These are phyloP conservation scores for Epicoccum nigrum DNA, from an alignment of 2,329 filamentous ascomycete genomes.

Conservation along the genomic window DNA sequence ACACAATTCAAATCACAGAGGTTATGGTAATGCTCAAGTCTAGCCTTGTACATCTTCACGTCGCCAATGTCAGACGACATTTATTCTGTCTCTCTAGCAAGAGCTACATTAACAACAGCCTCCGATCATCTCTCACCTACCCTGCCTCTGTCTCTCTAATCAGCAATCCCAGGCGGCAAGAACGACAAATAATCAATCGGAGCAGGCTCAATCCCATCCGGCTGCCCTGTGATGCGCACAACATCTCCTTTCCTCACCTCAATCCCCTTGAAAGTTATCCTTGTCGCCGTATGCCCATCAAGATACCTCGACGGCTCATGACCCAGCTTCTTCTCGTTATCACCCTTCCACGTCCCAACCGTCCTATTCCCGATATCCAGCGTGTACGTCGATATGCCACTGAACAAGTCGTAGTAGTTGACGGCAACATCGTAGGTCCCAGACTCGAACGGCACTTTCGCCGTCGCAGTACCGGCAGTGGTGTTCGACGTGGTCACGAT, in stretches of 20 bases:
- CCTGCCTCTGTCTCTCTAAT: constrained; percentile 48
- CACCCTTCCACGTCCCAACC: constrained; percentile 65
- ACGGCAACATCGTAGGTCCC: constrained; percentile 69
- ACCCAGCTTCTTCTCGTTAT: constrained; percentile 65
- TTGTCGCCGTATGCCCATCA: constrained; percentile 69
- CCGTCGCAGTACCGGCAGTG: constrained; percentile 57
- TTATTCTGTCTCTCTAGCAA: too few relatives aligned
- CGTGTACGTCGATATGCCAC: constrained; percentile 63
- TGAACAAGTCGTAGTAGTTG: constrained; percentile 69
- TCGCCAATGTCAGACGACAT: too few relatives aligned
- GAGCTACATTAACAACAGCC: too few relatives aligned
- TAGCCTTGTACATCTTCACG: too few relatives aligned
- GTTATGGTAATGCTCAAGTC: too few relatives aligned
- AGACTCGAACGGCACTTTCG: constrained; percentile 55
- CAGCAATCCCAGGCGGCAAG: constrained; percentile 63
- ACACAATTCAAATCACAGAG: too few relatives aligned
- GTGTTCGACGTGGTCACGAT: constrained; percentile 63
- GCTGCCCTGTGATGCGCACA: constrained; percentile 62
- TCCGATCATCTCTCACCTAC: not conserved
- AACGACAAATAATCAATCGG: constrained; percentile 71
- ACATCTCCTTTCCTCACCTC: constrained; percentile 58
- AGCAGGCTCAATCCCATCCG: constrained; percentile 67
- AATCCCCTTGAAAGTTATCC: constrained; percentile 64
- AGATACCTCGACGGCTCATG: constrained; percentile 64
- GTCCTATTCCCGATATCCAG: constrained; percentile 60